phyloP scores from a whole-genome alignment of 805 yeast genomes.

The Candida stauntonica region DNA sequence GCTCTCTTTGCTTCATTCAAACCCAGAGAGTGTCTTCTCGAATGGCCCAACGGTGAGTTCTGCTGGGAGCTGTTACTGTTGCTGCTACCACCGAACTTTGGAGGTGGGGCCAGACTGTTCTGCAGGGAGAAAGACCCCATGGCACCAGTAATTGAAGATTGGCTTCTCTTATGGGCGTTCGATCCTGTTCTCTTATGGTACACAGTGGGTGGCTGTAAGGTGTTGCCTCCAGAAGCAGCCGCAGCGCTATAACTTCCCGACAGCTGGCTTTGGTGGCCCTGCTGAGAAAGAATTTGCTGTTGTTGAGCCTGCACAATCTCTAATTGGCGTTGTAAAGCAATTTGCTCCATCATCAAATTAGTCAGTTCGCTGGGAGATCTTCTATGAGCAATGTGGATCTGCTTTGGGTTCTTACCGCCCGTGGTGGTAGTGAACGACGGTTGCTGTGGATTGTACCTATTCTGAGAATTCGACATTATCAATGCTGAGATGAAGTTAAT shows the following conservation, averaged over 20 bases:
- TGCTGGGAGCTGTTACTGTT: slow-evolving; percentile 1
- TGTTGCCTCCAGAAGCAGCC: slow-evolving; percentile 7
- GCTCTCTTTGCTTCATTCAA: slow-evolving; percentile 91
- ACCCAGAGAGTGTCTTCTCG: slow-evolving; percentile 88
- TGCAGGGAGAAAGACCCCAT: slow-evolving; percentile 30
- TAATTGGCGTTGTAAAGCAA: slow-evolving; percentile 83
- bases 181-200: slow-evolving; percentile 15
- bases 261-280: slow-evolving; percentile 22
- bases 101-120: slow-evolving; percentile 26
- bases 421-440: slow-evolving; percentile 32
- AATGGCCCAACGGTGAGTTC: slow-evolving; percentile 54
- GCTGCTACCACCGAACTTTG: slow-evolving; percentile 15
- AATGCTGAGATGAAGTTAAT: not conserved
- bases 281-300: slow-evolving; percentile 76
- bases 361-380: slow-evolving; percentile 95
- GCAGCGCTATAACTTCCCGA: slow-evolving; percentile 12
- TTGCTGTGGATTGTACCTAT: slow-evolving; percentile 17
- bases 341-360: slow-evolving; percentile 85
- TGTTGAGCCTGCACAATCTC: slow-evolving; percentile 91
- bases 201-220: slow-evolving; percentile 17
- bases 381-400: slow-evolving; percentile 92
- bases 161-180: slow-evolving; percentile 44
- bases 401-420: slow-evolving; percentile 45
- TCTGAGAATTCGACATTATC: slow-evolving; percentile 11
- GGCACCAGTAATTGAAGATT: slow-evolving; percentile 36